Base-by-base conservation (phyloP, 2,329 filamentous ascomycete species). In the Dothistroma pini region DNA sequence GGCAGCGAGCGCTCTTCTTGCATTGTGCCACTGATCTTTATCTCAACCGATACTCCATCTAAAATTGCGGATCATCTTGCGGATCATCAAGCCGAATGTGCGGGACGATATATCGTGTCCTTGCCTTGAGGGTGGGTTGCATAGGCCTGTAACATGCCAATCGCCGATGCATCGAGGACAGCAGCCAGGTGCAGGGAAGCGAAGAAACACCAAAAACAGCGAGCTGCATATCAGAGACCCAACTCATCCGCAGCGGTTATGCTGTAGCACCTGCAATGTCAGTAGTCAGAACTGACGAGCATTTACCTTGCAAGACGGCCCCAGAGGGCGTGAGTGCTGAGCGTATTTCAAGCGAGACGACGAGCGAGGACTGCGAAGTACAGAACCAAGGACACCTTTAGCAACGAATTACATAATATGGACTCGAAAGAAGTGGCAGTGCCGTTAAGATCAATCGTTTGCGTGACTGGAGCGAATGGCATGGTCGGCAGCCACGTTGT, bases 381-480 rank as follows among this genome's bases (percentile, higher is more conserved):
- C 35, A 38, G 6, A 38, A 14, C 16, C 35, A 14, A 4, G 11
- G 35, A 11, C 35, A 38, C 11, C 25, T 38, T 16, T 12, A 4
- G 5, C 11, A 12, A 38, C 35, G 1, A 38, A 10, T 9, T 38
- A 44, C 41, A 19, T 9, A n/a, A 5, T 14, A 44, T 44, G 41
- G 41, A 16, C 2, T 44, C 16, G 9, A 19, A 44, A 19, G 41
- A 44, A 19, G 5, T 44, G 4, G 41, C 41, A 16, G 16, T 51
- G 19, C 49, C 22, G 11, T 29, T 51, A 21, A 50, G 56, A 14
- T 53, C 56, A 12, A 16, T 51, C 25, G 62, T 74, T 16, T 65
- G 73, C 14, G 64, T 74, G 47, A 72, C 72, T 11, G 71, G 71
- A 34, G 68, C 62, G 22, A 69, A 65, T 41, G 69, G 71, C 25